A percentile compares a stretch with the other conserved stretches of the same genome.
Conservation (phyloP, 768 basidiomycete genomes). For the Leccinellum albellum region DNA sequence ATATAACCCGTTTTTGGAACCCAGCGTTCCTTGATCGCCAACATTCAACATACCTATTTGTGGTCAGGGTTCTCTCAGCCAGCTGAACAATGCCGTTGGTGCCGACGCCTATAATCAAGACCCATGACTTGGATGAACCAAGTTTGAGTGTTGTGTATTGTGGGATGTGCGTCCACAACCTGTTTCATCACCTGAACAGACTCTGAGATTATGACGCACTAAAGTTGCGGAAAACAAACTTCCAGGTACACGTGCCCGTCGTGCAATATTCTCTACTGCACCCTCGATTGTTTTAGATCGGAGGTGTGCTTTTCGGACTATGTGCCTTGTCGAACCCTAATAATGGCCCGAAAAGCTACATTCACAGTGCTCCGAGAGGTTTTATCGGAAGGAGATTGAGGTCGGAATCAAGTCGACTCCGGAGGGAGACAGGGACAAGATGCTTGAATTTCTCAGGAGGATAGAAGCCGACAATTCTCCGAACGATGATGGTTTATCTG, state of each 20-base stretch:
- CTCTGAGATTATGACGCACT: conserved; percentile 3
- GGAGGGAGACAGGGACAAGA: conserved; percentile 54
- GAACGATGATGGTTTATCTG: conserved; percentile 33
- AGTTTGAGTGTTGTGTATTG: conserved; percentile 30
- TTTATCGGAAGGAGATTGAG: conserved; percentile 75
- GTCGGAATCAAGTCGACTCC: conserved; percentile 55
- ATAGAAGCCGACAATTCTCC: conserved; percentile 61
- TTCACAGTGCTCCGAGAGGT: conserved; percentile 72
- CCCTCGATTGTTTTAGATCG: conserved; percentile 73
- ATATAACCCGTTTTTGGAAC: too few species aligned
- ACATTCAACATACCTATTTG: too few species aligned
- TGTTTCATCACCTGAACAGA: not conserved
- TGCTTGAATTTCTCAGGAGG: conserved; percentile 66
- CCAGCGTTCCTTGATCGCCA: too few species aligned
- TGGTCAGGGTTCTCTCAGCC: too few species aligned
- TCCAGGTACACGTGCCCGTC: conserved; percentile 79
- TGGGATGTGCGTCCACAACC: conserved; percentile 38
- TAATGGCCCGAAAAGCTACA: conserved; percentile 42
- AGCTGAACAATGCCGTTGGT: not conserved
- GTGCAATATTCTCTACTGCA: conserved; percentile 82
- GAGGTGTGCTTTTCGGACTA: conserved; percentile 41
- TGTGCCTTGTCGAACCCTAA: not conserved
- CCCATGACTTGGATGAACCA: conserved; percentile 10
- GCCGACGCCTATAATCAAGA: conserved; percentile 15
- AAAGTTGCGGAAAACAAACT: conserved; percentile 70